Percentiles rank a stretch among this genome's conserved stretches.
Evolutionary conservation across 139 green algal genomes (phyloP).

Genomic region (Coccomyxa sp.): DNA sequence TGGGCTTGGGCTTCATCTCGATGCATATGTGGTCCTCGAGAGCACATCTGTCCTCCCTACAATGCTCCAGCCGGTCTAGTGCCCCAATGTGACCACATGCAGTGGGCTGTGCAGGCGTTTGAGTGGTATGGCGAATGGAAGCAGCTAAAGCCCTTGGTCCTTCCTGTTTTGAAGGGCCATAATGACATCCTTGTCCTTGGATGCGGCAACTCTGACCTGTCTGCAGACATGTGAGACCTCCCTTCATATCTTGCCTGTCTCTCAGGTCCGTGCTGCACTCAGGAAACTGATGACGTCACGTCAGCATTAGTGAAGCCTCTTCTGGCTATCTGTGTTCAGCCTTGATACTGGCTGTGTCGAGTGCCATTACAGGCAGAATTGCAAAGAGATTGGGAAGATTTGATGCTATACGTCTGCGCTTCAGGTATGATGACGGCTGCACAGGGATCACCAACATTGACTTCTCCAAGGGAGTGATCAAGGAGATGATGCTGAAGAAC

Average conservation of each 20-base stretch:
- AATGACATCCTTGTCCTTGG: slow-evolving; percentile 34
- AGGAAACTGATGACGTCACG: not conserved
- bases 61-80: no score
- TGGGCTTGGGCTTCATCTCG: no score
- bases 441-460: slow-evolving; percentile 54
- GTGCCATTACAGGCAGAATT: not conserved
- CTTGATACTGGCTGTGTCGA: not conserved
- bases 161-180: slow-evolving; percentile 4
- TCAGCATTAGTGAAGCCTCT: not conserved
- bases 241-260: not conserved
- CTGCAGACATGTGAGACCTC: slow-evolving; percentile 34
- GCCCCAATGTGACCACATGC: no score
- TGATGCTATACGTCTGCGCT: not conserved
- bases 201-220: slow-evolving; percentile 61
- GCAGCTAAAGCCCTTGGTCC: slow-evolving; percentile 25
- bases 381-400: not conserved
- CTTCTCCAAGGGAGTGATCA: slow-evolving; percentile 41
- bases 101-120: slow-evolving; percentile 35
- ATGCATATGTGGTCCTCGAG: no score
- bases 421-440: slow-evolving; percentile 47
- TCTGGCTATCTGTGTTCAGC: not conserved
- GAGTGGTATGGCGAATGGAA: slow-evolving; percentile 61
- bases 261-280: not conserved
- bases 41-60: no score
- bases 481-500: slow-evolving; percentile 52